Evolutionary conservation across 1,139 yeast species (phyloP).

Genomic region (Candida tropicalis): DNA sequence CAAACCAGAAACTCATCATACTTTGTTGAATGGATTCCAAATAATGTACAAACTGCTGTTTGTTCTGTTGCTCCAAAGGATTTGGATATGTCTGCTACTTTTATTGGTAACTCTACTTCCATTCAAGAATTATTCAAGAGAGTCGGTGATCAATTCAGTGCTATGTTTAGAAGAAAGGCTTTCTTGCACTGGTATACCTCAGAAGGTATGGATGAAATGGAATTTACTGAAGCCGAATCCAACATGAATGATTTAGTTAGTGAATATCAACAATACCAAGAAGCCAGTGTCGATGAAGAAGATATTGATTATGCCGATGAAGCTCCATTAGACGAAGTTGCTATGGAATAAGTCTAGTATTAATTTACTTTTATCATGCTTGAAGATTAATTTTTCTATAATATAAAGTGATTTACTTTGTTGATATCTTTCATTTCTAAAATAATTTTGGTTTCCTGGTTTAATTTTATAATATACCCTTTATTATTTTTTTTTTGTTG

Average conservation of each 20-base stretch:
- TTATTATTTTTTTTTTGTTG: constrained; percentile 3
- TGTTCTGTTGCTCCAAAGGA: constrained; percentile 89
- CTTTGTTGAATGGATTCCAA: constrained; percentile 97
- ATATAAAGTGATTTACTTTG: not conserved
- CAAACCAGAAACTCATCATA: constrained; percentile 79
- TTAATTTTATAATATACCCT: constrained; percentile 7
- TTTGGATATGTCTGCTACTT: constrained; percentile 87
- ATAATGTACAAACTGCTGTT: constrained; percentile 91
- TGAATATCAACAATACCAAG: constrained; percentile 93
- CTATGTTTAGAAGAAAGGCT: constrained; percentile 92
- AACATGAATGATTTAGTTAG: constrained; percentile 86
- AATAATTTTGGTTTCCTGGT: constrained; percentile 5
- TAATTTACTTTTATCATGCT: too few species aligned
- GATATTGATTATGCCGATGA: constrained; percentile 70
- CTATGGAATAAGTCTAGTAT: constrained; percentile 35
- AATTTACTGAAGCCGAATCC: constrained; percentile 83
- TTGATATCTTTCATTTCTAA: constrained; percentile 7
- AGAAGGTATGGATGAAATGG: constrained; percentile 96
- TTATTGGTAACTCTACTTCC: constrained; percentile 89
- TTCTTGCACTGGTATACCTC: constrained; percentile 95
- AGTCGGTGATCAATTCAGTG: constrained; percentile 86
- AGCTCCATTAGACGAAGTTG: constrained; percentile 56
- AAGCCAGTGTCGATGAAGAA: constrained; percentile 74
- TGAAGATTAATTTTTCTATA: too few species aligned
- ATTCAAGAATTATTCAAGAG: constrained; percentile 89